Evolutionary conservation across 768 basidiomycete genomes (phyloP), one percentile per base, ranked within the genome.

Genomic region (Boletus eberwhitei): DNA sequence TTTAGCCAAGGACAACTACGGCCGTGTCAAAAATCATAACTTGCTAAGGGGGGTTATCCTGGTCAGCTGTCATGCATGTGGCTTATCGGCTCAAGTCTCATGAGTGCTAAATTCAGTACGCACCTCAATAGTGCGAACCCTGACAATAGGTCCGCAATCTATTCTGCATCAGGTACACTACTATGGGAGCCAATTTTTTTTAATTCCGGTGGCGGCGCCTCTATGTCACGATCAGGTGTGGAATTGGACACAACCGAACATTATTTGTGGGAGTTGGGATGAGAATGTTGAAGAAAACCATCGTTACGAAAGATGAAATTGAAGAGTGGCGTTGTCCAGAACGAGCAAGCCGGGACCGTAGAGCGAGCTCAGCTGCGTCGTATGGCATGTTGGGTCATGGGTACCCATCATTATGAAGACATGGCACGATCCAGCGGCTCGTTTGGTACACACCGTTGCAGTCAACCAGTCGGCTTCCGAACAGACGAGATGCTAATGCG

Each of bases 21-120:
- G 22, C 31, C 54, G 46, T 52, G 49, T 57, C 48, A 61, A 49
- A 49, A 60, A 55, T 26, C 39, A 17, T 8, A 22, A 44, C 41
- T 40, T 60, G 59, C 53, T 48, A 62, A 60, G 60, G 39, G 39
- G 50, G 47, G 58, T 68, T 68, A 61, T 54, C 59, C 46, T 52
- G 45, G 55, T 67, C 65, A 67, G 52, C 57, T 60, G 66, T 53
- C 50, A 37, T 50, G 53, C 54, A 66, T 54, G 61, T 58, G 48
- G 24, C 67, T 58, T 61, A 57, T 66, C 52, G 8, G 57, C 57
- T 16, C 50, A 45, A 37, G 57, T 57, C 57, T 7, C 50, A 53
- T 50, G 43, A 16, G 16, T 45, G 50, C 57, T 57, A 66, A 66
- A 54, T 47, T 40, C 26, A 40, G 52, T 43, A 51, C 53, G 11